Percentiles rank a stretch among this genome's conserved stretches.
phyloP scores from a whole-genome alignment of 2,329 filamentous ascomycete species.

The Rhynchosporium secalis region DNA sequence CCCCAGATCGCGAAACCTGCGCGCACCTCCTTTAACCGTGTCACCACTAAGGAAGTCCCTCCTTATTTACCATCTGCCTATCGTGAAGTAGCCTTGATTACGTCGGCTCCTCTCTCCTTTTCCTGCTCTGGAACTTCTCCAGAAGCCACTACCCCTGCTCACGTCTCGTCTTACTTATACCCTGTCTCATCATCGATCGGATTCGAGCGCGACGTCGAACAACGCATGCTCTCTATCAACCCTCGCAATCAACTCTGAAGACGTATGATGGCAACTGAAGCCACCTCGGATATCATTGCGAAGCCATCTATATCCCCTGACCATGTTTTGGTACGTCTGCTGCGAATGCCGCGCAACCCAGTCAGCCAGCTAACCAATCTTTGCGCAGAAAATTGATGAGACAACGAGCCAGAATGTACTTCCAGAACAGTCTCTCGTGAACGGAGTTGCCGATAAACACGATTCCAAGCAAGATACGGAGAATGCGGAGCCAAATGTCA shows the following conservation, averaged over 20 bases:
- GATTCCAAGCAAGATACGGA: constrained; percentile 56
- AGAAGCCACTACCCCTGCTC: constrained; percentile 5
- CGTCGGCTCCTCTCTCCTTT: constrained; percentile 13
- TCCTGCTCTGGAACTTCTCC: not conserved
- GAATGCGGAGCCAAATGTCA: constrained; percentile 57
- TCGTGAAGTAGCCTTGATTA: constrained; percentile 4
- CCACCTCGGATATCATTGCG: constrained; percentile 51
- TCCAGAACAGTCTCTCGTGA: constrained; percentile 44
- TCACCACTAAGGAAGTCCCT: constrained; percentile 2
- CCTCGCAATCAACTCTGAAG: constrained; percentile 41
- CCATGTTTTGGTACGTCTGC: constrained; percentile 39
- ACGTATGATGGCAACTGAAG: constrained; percentile 68
- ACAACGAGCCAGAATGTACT: constrained; percentile 51
- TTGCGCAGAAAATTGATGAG: constrained; percentile 45
- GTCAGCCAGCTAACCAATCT: constrained; percentile 28
- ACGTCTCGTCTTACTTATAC: not conserved
- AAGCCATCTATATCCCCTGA: constrained; percentile 34
- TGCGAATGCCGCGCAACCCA: not conserved
- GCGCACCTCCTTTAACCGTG: not conserved
- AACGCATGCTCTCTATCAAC: constrained; percentile 40
- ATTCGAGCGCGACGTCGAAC: constrained; percentile 30
- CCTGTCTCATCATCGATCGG: constrained; percentile 28
- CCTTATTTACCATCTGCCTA: not conserved
- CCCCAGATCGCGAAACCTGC: not conserved
- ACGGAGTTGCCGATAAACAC: constrained; percentile 50